A percentile compares a stretch with the other conserved stretches of the same genome.
Conservation (phyloP, 768 basidiomycete species). For the Tylopilus sp. region DNA sequence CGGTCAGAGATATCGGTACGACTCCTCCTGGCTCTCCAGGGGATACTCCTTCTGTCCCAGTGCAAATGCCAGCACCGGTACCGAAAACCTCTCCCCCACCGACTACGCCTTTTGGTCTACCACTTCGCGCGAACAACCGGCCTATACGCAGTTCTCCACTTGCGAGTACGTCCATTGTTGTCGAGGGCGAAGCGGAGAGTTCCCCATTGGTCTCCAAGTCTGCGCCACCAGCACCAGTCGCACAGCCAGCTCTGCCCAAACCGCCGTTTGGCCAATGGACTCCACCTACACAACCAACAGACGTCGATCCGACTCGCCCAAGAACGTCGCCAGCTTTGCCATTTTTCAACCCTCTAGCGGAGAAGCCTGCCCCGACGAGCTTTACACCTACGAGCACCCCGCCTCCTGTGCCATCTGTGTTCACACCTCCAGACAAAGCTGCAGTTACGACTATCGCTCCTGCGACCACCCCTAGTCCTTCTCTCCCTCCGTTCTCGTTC, state of each 20-base stretch:
- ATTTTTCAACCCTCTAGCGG: constrained; percentile 22
- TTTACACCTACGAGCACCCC: constrained; percentile 6
- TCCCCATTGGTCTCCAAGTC: constrained; percentile 14
- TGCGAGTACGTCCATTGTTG: constrained; percentile 51
- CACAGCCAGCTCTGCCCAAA: constrained; percentile 41
- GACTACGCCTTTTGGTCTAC: constrained; percentile 39
- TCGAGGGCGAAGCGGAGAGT: constrained; percentile 35
- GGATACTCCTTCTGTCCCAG: constrained; percentile 33
- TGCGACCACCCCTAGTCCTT: background rate
- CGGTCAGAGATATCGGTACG: constrained; percentile 43
- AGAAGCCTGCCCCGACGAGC: constrained; percentile 9
- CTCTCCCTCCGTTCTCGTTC: constrained; percentile 8
- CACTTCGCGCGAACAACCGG: constrained; percentile 50
- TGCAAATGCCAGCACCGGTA: constrained; percentile 15
- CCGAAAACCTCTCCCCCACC: constrained; percentile 17
- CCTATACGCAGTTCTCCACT: constrained; percentile 77
- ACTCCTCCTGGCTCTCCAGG: constrained; percentile 67
- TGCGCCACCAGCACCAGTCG: constrained; percentile 19
- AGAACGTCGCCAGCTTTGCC: constrained; percentile 49
- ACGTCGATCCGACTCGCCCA: constrained; percentile 34
- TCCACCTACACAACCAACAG: constrained; percentile 10
- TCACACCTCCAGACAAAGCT: background rate
- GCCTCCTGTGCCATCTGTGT: background rate
- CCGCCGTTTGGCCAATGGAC: constrained; percentile 35
- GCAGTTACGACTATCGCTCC: constrained; percentile 2